These are phyloP conservation scores for Saccharum hybrid DNA, from an alignment of 202 grass and related monocot genomes.

Conservation along the genomic window DNA sequence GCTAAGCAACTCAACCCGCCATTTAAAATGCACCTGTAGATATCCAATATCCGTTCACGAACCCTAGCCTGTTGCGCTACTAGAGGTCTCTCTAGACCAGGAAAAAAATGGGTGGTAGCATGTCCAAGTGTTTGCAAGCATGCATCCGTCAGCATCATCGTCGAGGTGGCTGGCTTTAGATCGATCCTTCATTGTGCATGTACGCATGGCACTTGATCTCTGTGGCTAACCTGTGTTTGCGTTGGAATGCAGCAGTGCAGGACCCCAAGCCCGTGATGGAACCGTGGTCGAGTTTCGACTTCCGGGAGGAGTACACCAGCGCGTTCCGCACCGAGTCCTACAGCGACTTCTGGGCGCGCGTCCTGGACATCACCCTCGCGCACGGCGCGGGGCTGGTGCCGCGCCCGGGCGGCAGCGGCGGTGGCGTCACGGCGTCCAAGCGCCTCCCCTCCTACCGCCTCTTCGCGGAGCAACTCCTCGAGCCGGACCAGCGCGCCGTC, in stretches of 20 bases:
- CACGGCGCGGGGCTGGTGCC: no score
- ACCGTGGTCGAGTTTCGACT: conserved; percentile 62
- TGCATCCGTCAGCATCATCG: not conserved
- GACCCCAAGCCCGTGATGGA: conserved; percentile 45
- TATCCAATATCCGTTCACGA: not conserved
- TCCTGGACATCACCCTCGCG: no score
- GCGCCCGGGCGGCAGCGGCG: no score
- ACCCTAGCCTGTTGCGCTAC: no score
- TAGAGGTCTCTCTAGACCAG: not conserved
- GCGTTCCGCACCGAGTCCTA: no score
- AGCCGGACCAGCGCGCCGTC: no score
- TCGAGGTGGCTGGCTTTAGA: not conserved
- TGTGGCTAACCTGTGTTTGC: not conserved
- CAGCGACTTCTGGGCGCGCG: no score
- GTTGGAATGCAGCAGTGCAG: conserved; percentile 31
- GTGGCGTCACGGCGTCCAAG: no score
- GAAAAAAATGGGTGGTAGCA: not conserved
- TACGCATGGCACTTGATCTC: not conserved
- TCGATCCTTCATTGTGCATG: not conserved
- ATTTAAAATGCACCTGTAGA: not conserved
- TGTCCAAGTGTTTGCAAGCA: conserved; percentile 19
- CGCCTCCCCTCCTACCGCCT: no score
- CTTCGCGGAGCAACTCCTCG: no score
- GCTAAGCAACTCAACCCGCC: not conserved
- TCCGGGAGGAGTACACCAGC: conserved; percentile 90